phyloP scores from a whole-genome alignment of 345 rosid species.

The Pistacia atlantica region DNA sequence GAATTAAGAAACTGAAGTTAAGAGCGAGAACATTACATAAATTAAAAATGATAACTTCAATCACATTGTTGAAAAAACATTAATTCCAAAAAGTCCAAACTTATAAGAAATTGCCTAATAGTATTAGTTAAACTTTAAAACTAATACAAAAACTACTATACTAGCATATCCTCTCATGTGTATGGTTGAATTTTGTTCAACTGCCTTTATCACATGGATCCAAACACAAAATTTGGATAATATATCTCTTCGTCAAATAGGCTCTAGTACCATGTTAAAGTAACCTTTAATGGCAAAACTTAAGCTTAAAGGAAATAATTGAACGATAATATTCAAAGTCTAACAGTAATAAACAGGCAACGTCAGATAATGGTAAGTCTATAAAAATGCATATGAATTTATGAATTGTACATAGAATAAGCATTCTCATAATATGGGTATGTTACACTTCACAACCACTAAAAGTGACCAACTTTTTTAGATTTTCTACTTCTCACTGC shows the following conservation, averaged over 20 bases:
- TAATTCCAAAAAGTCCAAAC: not conserved
- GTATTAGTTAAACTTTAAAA: not conserved
- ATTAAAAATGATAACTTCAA: not conserved
- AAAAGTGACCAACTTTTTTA: constrained; percentile 2
- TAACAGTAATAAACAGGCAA: no score
- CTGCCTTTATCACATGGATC: not conserved
- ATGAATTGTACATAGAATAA: no score
- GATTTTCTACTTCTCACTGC: not conserved
- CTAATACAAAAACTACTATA: not conserved
- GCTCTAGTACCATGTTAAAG: not conserved
- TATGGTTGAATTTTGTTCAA: not conserved
- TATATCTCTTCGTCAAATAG: not conserved
- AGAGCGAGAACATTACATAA: constrained; percentile 6
- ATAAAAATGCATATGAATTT: no score
- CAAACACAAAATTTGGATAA: constrained; percentile 3
- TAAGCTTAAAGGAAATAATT: no score
- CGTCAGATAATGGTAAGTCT: not conserved
- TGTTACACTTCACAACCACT: not conserved
- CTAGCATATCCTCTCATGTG: not conserved
- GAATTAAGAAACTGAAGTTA: constrained; percentile 2
- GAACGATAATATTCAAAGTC: no score
- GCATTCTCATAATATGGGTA: not conserved
- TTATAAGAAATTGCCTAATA: not conserved
- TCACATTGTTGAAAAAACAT: constrained; percentile 5
- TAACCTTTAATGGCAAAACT: no score